Conservation (phyloP, 2,329 filamentous ascomycete species). For the Aspergillus piperis region DNA sequence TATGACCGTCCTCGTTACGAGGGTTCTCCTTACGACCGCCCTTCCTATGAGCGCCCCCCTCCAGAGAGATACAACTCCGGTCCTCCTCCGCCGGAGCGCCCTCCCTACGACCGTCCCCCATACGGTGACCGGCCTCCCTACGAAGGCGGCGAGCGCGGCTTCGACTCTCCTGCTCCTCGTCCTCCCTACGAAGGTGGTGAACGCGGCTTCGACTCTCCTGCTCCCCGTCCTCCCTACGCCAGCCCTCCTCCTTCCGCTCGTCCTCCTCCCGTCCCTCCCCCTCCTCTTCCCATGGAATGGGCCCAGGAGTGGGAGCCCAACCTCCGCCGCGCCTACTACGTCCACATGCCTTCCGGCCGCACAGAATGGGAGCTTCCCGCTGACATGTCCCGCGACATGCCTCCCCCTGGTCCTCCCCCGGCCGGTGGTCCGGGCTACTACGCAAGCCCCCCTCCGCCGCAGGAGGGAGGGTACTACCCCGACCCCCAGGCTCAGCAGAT, state of each 20-base stretch:
- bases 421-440: constrained; percentile 21
- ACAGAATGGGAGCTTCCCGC: constrained; percentile 65
- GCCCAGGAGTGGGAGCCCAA: constrained; percentile 63
- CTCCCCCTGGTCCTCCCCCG: constrained; percentile 14
- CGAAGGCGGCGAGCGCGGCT: constrained; percentile 19
- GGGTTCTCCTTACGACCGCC: constrained; percentile 14
- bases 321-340: constrained; percentile 65
- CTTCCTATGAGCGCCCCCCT: constrained; percentile 9
- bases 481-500: constrained; percentile 3
- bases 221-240: constrained; percentile 39
- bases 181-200: constrained; percentile 31
- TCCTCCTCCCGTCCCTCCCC: constrained; percentile 46
- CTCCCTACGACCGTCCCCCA: constrained; percentile 24
- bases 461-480: constrained; percentile 21
- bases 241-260: constrained; percentile 30
- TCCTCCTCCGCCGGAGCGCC: constrained; percentile 21
- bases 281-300: constrained; percentile 62
- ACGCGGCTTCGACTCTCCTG: constrained; percentile 31
- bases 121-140: constrained; percentile 22
- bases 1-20: constrained; percentile 13
- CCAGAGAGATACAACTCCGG: constrained; percentile 8
- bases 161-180: constrained; percentile 38
- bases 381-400: constrained; percentile 27
- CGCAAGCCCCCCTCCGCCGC: constrained; percentile 23
- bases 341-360: constrained; percentile 61